Base-by-base conservation (phyloP, 768 basidiomycete genomes). In the Suillus paluster region DNA sequence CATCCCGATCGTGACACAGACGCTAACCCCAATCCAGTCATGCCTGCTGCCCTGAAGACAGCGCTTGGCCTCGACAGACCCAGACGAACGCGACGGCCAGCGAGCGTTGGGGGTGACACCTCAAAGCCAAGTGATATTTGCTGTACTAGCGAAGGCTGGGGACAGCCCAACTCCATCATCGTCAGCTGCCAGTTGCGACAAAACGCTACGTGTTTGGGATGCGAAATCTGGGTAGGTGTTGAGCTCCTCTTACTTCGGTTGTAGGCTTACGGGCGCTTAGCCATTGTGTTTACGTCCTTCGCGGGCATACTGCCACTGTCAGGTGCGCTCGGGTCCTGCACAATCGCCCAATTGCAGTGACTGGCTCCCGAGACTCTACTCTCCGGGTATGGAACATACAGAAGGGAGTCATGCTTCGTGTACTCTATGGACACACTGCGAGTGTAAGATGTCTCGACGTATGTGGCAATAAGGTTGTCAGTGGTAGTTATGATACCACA, bases 121-220 rank as follows among this genome's bases (percentile, higher is more conserved):
- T 74, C 75, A 50, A 80, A 80, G 59, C 80, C 78, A 41, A 87
- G 83, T 58, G 81, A 83, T 61, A 76, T 80, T 17, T 86, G 88
- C 63, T 85, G 86, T 57, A 84, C 91, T 2, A 89, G 91, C 0
- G 82, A 86, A 57, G 97, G 97, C 1, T 98, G 94, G 93, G 95
- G 96, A 0, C 92, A 96, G 71, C 86, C 87, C 2, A 86, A 86
- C 54, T 80, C 93, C 8, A 78, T 97, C 6, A 86, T 97, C 21
- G 90, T 99, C 25, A 95, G 91, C n/a, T 63, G 96, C 93, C 1
- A 96, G 95, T 5, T 97, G 97, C 68, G 97, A 99, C 71, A 90
- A 95, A 67, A 84, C 86, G 49, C 78, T 99, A n/a, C 81, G 90
- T 39, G 93, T 99, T 0, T 98, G 96, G 96, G 94, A 97, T 70